Percentiles rank a stretch among this genome's conserved stretches.
phyloP scores from a whole-genome alignment of 371 early-diverging fungal genomes.

The Chytridiales sp. region DNA sequence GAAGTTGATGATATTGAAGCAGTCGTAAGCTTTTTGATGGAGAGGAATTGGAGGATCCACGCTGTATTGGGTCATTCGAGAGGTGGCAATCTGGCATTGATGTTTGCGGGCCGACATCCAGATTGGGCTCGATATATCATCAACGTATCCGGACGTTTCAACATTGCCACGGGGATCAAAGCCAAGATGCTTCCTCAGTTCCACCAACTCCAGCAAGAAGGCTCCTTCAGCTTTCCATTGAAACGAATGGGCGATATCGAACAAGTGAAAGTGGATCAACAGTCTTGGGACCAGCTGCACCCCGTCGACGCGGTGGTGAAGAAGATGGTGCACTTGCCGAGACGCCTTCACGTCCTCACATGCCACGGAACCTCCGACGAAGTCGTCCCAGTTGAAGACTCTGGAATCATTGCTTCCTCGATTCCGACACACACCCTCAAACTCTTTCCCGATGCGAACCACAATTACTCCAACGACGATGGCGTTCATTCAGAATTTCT shows the following conservation, averaged over 20 bases:
- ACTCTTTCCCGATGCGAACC: conserved; percentile 13
- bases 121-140: background rate
- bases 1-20: conserved; percentile 2
- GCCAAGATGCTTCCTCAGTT: too few relatives aligned
- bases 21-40: background rate
- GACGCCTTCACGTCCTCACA: conserved; percentile 9
- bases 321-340: too few relatives aligned
- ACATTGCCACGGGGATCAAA: too few relatives aligned
- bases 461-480: conserved; percentile 9
- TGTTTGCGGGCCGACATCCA: background rate
- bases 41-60: conserved; percentile 4
- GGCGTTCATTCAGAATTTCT: background rate
- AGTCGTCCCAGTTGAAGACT: conserved; percentile 10
- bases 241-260: too few relatives aligned
- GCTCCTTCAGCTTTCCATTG: too few relatives aligned
- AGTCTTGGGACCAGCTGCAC: too few relatives aligned
- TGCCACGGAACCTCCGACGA: conserved; percentile 15
- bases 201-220: too few relatives aligned
- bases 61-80: conserved; percentile 13
- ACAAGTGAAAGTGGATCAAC: too few relatives aligned
- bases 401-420: background rate
- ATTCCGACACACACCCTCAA: conserved; percentile 4
- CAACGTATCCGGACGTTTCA: conserved; percentile 10
- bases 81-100: conserved; percentile 3
- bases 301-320: too few relatives aligned